Base-by-base conservation (phyloP, 176 grass and related monocot species). In the Pontederia paniculata region DNA sequence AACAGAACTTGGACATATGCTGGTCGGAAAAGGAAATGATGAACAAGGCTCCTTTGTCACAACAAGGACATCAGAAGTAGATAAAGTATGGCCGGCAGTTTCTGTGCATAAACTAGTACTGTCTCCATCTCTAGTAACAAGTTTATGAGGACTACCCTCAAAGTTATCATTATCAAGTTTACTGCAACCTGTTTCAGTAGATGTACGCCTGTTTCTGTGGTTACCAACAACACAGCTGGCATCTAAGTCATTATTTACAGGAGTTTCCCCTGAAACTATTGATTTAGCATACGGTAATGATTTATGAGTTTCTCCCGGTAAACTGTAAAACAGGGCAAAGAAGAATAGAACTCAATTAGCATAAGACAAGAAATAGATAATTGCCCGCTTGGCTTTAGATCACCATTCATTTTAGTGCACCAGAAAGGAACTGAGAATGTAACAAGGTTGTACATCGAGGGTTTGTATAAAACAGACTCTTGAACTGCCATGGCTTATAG, bases 221-320 rank as follows among this genome's bases (percentile, higher is more conserved):
- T 43, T 51, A 71, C 72, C 64, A 62, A 52, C 17, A 42, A 53
- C 13, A 8, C 44, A 12, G 7, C 46, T 60, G 41, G 54, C 42
- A 46, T 45, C 71, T 63, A 45, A 52, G 70, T 43, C 52, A 25
- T 54, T 57, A 62, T 69, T 58, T 31, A 48, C 25, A 53, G 62
- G 50, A 43, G 64, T 49, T 41, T 70, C 76, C 43, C 60, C 77
- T 69, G 49, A 51, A 55, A 43, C 70, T 62, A 50, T 55, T 74
- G 55, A 1, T 54, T 80, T 83, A 21, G 51, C 57, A 65, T 52
- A 57, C 78, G 67, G 68, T 64, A 66, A 59, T 69, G 50, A 62
- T 62, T 52, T 83, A 52, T 62, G 73, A 44, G 17, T 89, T 54
- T 76, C 82, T 74, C 23, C 55, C 66, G 85, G 83, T 73, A 72